phyloP scores from a whole-genome alignment of 306 rosid genomes.

The Mimosa pudica region DNA sequence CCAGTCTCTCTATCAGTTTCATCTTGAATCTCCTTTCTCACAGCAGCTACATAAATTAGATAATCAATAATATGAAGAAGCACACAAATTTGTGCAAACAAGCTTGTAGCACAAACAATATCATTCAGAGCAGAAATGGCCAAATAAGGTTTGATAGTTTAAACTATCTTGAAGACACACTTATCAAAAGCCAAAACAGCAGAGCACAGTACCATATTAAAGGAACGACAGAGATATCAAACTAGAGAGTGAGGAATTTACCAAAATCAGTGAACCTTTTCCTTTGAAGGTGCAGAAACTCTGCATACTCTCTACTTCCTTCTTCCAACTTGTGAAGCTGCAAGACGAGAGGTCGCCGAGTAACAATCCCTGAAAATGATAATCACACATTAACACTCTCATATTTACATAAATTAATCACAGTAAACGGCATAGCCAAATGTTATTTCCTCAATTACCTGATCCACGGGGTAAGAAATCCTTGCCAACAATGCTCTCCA shows the following conservation, averaged over 20 bases:
- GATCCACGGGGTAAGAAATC: slow-evolving; percentile 98
- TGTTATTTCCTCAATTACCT: slow-evolving; percentile 46
- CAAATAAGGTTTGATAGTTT: not conserved
- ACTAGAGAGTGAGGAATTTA: slow-evolving; percentile 31
- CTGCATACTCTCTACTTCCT: slow-evolving; percentile 90
- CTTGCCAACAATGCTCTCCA: slow-evolving; percentile 93
- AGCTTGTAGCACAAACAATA: not conserved
- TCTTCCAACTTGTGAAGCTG: slow-evolving; percentile 81
- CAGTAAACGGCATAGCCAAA: not conserved
- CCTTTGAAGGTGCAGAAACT: slow-evolving; percentile 83
- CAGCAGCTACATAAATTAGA: slow-evolving; percentile 65
- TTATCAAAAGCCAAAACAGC: not conserved
- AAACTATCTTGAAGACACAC: not conserved
- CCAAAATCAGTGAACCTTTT: slow-evolving; percentile 83
- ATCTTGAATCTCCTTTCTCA: slow-evolving; percentile 91
- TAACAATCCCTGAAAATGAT: slow-evolving; percentile 78
- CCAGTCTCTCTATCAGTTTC: slow-evolving; percentile 99
- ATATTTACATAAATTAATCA: not conserved
- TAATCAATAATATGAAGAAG: not conserved
- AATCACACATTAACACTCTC: slow-evolving; percentile 31
- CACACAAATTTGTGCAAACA: not conserved
- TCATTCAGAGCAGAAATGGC: not conserved
- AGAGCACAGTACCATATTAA: not conserved
- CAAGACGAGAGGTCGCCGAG: slow-evolving; percentile 87
- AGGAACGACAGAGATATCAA: slow-evolving; percentile 9